Base-by-base conservation (phyloP, 495 filamentous ascomycete species). In the Aspergillus ellipticus region DNA sequence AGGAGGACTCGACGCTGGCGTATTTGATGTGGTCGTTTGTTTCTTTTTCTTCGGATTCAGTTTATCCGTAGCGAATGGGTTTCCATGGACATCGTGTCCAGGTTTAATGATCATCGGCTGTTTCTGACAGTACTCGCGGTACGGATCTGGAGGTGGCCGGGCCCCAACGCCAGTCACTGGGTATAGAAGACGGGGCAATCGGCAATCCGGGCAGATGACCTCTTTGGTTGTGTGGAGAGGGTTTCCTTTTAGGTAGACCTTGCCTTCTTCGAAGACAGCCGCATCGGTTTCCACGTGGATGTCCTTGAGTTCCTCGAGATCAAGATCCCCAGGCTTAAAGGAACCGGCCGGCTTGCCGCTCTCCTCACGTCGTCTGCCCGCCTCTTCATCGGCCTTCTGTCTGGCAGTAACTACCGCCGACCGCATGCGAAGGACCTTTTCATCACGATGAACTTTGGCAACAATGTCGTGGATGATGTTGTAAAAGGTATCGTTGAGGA, bases 41-140 rank as follows among this genome's bases (percentile, higher is more conserved):
- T 79, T 77, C 47, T 74, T 77, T 63, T 83, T 83, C 64, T 82
- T 82, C 15, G 74, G 77, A 54, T 82, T 81, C n/a, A 75, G 65
- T 65, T 80, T 80, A 65, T 74, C 75, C n/a, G 73, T 76, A 0
- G 80, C 78, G 65, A 85, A 94, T 9, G 85, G 85, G 64, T 91
- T 90, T 49, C 89, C 89, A 66, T 94, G 90, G 41, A 93, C 87
- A 65, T 95, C 90, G 70, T 85, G 85, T 50, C 88, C 87, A 2
- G 85, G 82, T 63, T 85, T 82, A 51, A 82, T 81, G 62, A 89
- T 84, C 70, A 85, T 85, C 10, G 90, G 89, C 49, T 85, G 84
- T 54, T 82, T 85, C 62, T 85, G 85, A 77, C 90, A 95, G 71
- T 92, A 95, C 58, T 79, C 76, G 59, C 80, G 71, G 58, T 81